Evolutionary conservation across 352 stramenopile genomes (phyloP), one percentile per base, ranked within the genome.

Genomic region (Thraustochytrium striatum): DNA sequence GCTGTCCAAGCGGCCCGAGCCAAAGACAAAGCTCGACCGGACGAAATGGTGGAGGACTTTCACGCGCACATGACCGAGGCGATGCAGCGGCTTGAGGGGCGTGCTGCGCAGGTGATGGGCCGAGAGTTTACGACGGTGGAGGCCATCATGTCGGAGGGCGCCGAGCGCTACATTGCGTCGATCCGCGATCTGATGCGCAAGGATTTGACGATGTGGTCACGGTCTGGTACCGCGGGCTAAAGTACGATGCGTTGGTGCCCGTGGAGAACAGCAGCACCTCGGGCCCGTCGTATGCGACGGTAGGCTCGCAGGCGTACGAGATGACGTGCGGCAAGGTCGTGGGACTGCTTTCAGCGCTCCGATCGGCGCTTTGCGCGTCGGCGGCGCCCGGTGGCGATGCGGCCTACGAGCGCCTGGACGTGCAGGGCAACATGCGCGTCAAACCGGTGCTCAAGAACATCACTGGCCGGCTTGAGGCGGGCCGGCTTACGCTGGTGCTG

Each of bases 61-160:
- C 53, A 5, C 5, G 58, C 61, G 2, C 88, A 89, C 50, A 87
- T 92, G 28, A 82, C 85, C 3, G 72, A 78, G 35, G 89, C 89
- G 1, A 73, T 93, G 8, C 81, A 88, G 33, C 80, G 88, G 59
- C 82, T 93, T 32, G 82, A 88, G 68, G 78, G 79, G 9, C 78
- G 81, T n/a, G n/a, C n/a, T n/a, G n/a, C n/a, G n/a, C n/a, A n/a
- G n/a, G n/a, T n/a, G n/a, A n/a, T n/a, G n/a, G n/a, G n/a, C n/a
- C n/a, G n/a, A n/a, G n/a, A n/a, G n/a, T 1, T 84, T 25, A 55
- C 47, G 25, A 21, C 47, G 25, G 47, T 25, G 47, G 16, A 55
- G 25, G 47, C 47, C 16, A 25, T 55, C 25, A 16, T 55, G 16
- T 16, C 16, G 47, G 16, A 55, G 25, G 47, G 47, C 47, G 47